Evolutionary conservation across 495 filamentous ascomycete genomes (phyloP).

Genomic region (Penicillium steckii): DNA sequence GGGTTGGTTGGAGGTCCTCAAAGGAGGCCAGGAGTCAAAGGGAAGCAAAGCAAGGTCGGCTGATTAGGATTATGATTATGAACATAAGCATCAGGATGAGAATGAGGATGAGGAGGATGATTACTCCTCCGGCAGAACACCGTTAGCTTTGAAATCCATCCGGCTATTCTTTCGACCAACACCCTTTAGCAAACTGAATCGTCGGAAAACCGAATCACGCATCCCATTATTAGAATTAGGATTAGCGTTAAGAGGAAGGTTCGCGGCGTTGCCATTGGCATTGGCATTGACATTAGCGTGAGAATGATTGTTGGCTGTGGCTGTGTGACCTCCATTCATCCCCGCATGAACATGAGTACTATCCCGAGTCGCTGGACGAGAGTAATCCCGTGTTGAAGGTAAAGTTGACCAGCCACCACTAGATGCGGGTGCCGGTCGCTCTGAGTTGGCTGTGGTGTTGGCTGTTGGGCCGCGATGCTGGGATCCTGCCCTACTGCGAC

Average conservation of each 20-base stretch:
- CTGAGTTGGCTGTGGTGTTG: conserved; percentile 10
- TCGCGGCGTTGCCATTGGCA: neutral
- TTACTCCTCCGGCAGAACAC: conserved; percentile 39
- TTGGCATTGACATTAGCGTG: neutral
- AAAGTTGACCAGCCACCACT: conserved; percentile 42
- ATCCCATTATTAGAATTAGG: conserved; percentile 15
- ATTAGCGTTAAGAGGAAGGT: neutral
- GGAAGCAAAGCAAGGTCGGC: conserved; percentile 10
- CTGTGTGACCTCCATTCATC: neutral
- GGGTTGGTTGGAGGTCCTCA: neutral
- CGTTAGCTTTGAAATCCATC: conserved; percentile 39
- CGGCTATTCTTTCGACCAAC: conserved; percentile 46
- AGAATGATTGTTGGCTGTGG: neutral
- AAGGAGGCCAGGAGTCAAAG: conserved; percentile 8
- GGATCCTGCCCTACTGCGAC: conserved; percentile 31
- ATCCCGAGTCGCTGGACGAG: conserved; percentile 35
- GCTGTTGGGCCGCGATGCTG: conserved; percentile 26
- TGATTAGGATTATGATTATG: too few species aligned
- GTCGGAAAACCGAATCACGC: conserved; percentile 47
- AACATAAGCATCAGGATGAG: too few species aligned
- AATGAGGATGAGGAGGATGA: too few species aligned
- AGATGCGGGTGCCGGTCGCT: conserved; percentile 21
- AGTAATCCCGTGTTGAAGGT: conserved; percentile 37
- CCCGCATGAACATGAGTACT: conserved; percentile 18
- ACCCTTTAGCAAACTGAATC: conserved; percentile 47